These are phyloP conservation scores for Lithohypha guttulata DNA, from an alignment of 2,329 filamentous ascomycete species.

Conservation along the genomic window DNA sequence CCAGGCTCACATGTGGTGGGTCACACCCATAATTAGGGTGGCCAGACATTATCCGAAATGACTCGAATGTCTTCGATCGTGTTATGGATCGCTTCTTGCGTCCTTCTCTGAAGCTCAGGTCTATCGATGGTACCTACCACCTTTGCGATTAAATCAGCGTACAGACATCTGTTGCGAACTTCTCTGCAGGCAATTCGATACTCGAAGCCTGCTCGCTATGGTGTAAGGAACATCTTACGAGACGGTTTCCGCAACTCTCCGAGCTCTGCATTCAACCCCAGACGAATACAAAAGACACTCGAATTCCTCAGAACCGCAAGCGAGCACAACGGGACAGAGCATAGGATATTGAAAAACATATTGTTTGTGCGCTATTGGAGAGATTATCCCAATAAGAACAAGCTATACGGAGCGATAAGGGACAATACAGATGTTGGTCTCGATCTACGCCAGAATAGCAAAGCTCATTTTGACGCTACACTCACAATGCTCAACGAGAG, in stretches of 20 bases:
- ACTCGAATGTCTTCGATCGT: too few relatives aligned
- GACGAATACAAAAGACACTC: slow-evolving; percentile 35
- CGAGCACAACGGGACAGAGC: slow-evolving; percentile 32
- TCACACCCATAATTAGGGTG: too few relatives aligned
- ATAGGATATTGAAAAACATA: slow-evolving; percentile 38
- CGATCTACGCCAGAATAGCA: slow-evolving; percentile 27
- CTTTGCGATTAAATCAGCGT: slow-evolving; percentile 43
- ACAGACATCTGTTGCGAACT: slow-evolving; percentile 47
- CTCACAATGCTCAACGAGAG: slow-evolving; percentile 39
- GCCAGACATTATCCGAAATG: too few relatives aligned
- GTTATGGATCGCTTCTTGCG: too few relatives aligned
- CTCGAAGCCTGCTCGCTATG: slow-evolving; percentile 46
- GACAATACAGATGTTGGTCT: slow-evolving; percentile 20
- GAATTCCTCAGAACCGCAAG: slow-evolving; percentile 35
- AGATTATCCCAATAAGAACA: slow-evolving; percentile 17
- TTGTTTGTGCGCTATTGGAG: slow-evolving; percentile 36
- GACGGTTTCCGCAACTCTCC: slow-evolving; percentile 32
- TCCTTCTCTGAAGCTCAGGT: too few relatives aligned
- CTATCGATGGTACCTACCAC: too few relatives aligned
- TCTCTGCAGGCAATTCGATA: slow-evolving; percentile 46
- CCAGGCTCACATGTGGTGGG: too few relatives aligned
- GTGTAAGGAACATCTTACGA: slow-evolving; percentile 37
- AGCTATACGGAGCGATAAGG: slow-evolving; percentile 3
- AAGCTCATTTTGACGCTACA: slow-evolving; percentile 34
- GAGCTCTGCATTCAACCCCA: slow-evolving; percentile 28